Percentiles rank a stretch among this genome's conserved stretches.
These are phyloP conservation scores for Dipteronia dyeriana DNA, from an alignment of 345 rosid species.

Conservation along the genomic window DNA sequence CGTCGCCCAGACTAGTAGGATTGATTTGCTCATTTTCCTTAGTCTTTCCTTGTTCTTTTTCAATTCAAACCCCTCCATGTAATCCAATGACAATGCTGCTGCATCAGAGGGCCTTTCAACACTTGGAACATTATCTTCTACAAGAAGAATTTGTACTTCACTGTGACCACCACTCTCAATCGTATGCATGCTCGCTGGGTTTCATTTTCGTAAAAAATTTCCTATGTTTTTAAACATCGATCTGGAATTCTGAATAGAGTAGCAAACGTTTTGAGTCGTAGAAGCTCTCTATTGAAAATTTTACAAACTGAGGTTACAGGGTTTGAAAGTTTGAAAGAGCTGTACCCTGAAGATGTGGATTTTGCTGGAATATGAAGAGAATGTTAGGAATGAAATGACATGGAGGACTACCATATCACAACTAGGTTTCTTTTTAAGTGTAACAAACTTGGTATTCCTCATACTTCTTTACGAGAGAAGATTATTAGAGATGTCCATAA, in stretches of 20 bases:
- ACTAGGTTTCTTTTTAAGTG: no score
- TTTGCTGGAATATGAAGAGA: no score
- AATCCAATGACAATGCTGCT: no score
- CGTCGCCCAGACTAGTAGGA: no score
- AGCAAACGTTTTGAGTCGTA: neutral
- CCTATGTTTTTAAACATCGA: neutral
- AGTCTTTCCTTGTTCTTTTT: no score
- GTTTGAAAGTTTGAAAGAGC: neutral
- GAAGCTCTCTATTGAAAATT: neutral
- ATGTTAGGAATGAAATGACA: no score
- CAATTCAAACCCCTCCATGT: no score
- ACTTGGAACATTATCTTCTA: slow-evolving; percentile 6
- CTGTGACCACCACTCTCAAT: neutral
- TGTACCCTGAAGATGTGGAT: no score
- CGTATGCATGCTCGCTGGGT: neutral
- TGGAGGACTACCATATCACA: no score
- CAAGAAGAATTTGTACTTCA: neutral
- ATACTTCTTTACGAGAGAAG: no score
- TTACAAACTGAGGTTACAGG: neutral
- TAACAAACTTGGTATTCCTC: neutral
- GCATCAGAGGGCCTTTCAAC: neutral
- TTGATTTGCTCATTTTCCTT: no score
- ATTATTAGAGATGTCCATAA: no score
- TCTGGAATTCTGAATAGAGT: neutral
- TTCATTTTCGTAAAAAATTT: neutral